phyloP scores from a whole-genome alignment of 805 yeast species.

The Kurtzmaniella cleridarum region DNA sequence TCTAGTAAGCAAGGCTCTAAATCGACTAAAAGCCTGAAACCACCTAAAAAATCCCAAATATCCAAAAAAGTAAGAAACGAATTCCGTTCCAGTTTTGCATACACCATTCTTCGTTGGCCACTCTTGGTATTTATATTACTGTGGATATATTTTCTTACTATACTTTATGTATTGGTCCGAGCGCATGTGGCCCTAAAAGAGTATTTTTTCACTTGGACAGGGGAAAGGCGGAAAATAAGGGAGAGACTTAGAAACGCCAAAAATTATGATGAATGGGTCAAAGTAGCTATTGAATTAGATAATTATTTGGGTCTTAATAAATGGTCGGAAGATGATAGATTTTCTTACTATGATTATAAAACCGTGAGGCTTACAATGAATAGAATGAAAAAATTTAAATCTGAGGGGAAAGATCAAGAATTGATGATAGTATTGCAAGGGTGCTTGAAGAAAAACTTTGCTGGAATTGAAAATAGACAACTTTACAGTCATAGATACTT shows the following conservation, averaged over 20 bases:
- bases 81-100: slow-evolving; percentile 30
- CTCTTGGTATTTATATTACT: slow-evolving; percentile 43
- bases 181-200: slow-evolving; percentile 61
- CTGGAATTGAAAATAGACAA: slow-evolving; percentile 69
- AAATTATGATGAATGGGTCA: slow-evolving; percentile 58
- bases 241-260: slow-evolving; percentile 43
- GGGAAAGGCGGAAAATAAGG: slow-evolving; percentile 47
- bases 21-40: too few relatives aligned
- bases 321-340: slow-evolving; percentile 59
- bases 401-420: slow-evolving; percentile 34
- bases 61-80: slow-evolving; percentile 24
- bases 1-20: too few relatives aligned
- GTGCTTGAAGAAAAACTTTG: slow-evolving; percentile 68
- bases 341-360: slow-evolving; percentile 63
- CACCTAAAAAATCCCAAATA: slow-evolving; percentile 2
- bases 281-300: slow-evolving; percentile 55
- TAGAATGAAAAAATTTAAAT: slow-evolving; percentile 34
- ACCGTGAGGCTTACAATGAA: slow-evolving; percentile 47
- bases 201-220: slow-evolving; percentile 54
- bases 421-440: slow-evolving; percentile 54
- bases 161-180: slow-evolving; percentile 48
- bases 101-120: slow-evolving; percentile 58
- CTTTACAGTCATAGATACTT: slow-evolving; percentile 70
- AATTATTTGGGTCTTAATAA: slow-evolving; percentile 49
- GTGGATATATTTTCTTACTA: slow-evolving; percentile 51